Percentiles rank a stretch among this genome's conserved stretches.
Conservation (phyloP, 768 basidiomycete species). For the Antrodiella citrinella region DNA sequence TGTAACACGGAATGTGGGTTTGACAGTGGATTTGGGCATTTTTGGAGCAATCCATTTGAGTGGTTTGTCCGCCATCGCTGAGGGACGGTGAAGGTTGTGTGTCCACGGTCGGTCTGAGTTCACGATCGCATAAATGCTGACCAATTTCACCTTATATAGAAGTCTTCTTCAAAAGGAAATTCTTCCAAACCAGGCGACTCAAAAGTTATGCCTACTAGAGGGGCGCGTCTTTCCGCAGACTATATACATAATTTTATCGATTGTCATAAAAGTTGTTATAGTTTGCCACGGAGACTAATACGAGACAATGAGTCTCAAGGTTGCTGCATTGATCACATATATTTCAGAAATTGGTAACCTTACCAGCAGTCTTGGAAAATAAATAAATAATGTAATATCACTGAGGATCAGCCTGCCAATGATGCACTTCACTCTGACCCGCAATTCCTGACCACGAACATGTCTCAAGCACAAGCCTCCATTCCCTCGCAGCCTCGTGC, state of each 20-base stretch:
- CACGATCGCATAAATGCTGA: background rate
- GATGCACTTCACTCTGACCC: too few relatives aligned
- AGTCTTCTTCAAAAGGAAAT: background rate
- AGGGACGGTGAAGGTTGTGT: background rate
- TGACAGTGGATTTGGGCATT: background rate
- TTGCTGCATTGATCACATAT: too few relatives aligned
- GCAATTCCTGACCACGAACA: slow-evolving; percentile 6
- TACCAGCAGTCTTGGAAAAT: too few relatives aligned
- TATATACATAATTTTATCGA: background rate
- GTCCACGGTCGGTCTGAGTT: background rate
- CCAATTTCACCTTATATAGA: background rate
- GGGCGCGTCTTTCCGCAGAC: background rate
- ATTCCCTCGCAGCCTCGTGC: slow-evolving; percentile 57
- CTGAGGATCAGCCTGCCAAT: too few relatives aligned
- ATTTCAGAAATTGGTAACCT: too few relatives aligned
- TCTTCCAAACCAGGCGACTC: background rate
- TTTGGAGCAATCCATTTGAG: background rate
- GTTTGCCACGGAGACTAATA: background rate
- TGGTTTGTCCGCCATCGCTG: background rate
- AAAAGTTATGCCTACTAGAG: background rate
- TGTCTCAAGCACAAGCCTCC: slow-evolving; percentile 22
- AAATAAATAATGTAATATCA: too few relatives aligned
- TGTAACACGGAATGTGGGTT: background rate
- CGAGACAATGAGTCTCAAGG: too few relatives aligned
- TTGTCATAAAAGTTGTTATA: background rate